Base-by-base conservation (phyloP, 2,329 filamentous ascomycete genomes). In the Didymella glomerata region DNA sequence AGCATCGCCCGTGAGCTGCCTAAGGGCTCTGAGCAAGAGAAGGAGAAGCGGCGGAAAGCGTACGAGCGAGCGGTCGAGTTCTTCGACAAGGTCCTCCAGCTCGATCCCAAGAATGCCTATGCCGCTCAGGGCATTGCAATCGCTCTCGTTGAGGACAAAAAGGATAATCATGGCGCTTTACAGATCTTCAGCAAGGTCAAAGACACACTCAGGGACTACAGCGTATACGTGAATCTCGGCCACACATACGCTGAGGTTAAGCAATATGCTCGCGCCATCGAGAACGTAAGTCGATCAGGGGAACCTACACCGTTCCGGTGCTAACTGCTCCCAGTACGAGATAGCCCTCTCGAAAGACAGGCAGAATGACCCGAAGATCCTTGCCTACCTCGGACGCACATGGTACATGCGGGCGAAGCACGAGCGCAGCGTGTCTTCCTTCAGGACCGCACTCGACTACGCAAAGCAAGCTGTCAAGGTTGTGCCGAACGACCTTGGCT, bases 31-130 rank as follows among this genome's bases (percentile, higher is more conserved):
- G 95, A 98, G 9, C 84, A 88, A 60, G 94, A 99, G 60, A 96
- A 92, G 78, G 90, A 96, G 70, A 97, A 96, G 81, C 89, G 93
- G 52, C 90, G 89, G 57, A 91, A 90, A 68, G 90, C 88, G 62
- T 99, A 98, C 74, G 88, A 89, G 74, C 93, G 94, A 67, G 93
- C 95, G 0, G 93, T 98, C 11, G 96, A 99, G 75, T 99, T 99
- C 79, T 99, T 97, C 69, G 95, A 98, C 76, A 99, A 99, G 80
- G 94, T 94, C 4, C 82, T 99, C 22, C 92, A 96, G 63, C 82
- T 99, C n/a, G 95, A 99, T 71, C 88, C 93, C 0, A 93, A 90
- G 80, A 99, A 98, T 68, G 94, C 95, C 0, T 97, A 96, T 75
- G 96, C 96, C 8, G 95, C 95, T 2, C 95, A 99, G 75, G 95